phyloP scores from a whole-genome alignment of 1,284 basidiomycete genomes.

The Cerioporus squamosus region DNA sequence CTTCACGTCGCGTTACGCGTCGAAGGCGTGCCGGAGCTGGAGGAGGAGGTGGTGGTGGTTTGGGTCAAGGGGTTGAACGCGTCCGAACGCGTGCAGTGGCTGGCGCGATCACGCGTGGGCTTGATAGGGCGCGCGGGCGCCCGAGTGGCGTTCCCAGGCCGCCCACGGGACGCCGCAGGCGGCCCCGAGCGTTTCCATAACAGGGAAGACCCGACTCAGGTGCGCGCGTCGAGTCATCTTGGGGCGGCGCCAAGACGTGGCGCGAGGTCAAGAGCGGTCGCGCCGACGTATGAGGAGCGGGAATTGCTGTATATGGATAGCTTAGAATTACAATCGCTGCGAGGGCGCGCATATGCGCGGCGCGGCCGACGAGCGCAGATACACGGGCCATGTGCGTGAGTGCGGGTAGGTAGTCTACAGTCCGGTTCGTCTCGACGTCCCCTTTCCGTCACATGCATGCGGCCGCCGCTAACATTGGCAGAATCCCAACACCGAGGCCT shows the following conservation, averaged over 20 bases:
- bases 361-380: no score
- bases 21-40: neutral
- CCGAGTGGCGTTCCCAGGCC: no score
- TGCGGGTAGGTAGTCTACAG: neutral
- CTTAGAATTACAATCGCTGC: neutral
- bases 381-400: no score
- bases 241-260: neutral
- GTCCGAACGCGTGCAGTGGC: neutral
- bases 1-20: neutral
- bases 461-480: neutral
- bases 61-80: no score
- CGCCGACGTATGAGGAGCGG: neutral
- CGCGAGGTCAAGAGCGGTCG: no score
- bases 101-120: constrained; percentile 3
- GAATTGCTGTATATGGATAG: neutral
- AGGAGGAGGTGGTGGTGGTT: neutral
- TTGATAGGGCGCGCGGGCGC: no score
- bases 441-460: neutral
- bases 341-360: no score
- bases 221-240: constrained; percentile 13
- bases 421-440: neutral
- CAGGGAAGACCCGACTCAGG: constrained; percentile 5
- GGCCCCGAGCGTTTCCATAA: constrained; percentile 7
- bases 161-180: no score
- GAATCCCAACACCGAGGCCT: neutral